Base-by-base conservation (phyloP, 2,329 filamentous ascomycete species). In the Neonectria hederae region DNA sequence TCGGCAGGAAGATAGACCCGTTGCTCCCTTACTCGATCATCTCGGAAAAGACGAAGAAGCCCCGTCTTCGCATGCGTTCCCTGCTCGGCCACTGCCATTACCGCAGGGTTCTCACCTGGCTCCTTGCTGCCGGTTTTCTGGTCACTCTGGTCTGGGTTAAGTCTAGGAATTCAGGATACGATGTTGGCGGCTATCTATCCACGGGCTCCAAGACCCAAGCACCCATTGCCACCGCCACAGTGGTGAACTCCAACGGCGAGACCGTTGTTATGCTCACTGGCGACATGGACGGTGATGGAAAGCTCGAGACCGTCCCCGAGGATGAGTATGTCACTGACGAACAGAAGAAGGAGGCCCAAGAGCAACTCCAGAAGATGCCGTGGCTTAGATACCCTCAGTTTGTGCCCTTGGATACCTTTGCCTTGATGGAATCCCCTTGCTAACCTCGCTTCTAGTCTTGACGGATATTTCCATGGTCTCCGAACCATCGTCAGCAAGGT, bases 401-500 rank as follows among this genome's bases (percentile, higher is more conserved):
- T 30, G 78, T 75, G 19, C 24, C 22, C 43, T 30, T 48, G 48
- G n/a, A 19, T 13, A 3, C 6, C n/a, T 13, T 9, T 14, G 28
- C 14, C 8, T 24, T 26, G 35, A 56, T 54, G 6, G 2, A 30
- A 43, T 3, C 32, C 5, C 32, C 21, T 54, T 22, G 48, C 72
- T 74, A 71, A 74, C 54, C 43, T 43, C 21, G 0, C 35, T 32
- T 7, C 14, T 67, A 97, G 95, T 71, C 88, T 97, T 59, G 89
- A 90, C 69, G 87, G 91, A 48, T 97, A 95, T 76, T 93, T 92
- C 77, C 89, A 91, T 43, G 94, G 94, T 5, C 83, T 97, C 59
- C 87, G 90, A 70, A 87, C 88, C 0, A 77, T 97, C 62, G 89
- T 94, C 2, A 81, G 86, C 26, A 83, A 87, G 52, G 79, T 83